Evolutionary conservation across 106 monocot species (phyloP).

Genomic region (Allium cepa): DNA sequence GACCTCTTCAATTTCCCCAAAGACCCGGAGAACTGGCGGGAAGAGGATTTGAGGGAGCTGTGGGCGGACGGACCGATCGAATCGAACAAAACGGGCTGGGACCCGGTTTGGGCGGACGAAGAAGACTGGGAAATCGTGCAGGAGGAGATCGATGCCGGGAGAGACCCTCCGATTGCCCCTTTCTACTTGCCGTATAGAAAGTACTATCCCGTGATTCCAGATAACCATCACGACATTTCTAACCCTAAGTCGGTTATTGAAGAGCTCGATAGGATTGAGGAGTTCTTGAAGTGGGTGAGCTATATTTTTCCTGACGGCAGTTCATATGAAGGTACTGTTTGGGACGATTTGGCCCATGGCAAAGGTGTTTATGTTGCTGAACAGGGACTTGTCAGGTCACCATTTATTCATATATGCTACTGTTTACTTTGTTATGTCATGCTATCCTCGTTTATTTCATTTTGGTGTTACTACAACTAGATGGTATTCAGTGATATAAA

Average conservation of each 20-base stretch:
- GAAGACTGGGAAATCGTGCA: conserved; percentile 57
- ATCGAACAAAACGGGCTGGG: conserved; percentile 58
- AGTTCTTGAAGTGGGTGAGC: conserved; percentile 82
- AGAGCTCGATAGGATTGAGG: conserved; percentile 83
- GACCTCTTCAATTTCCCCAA: conserved; percentile 73
- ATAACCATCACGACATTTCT: conserved; percentile 66
- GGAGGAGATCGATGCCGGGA: conserved; percentile 28
- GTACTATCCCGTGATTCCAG: conserved; percentile 56
- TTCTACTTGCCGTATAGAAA: conserved; percentile 69
- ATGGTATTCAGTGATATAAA: too few species aligned
- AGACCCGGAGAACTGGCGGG: conserved; percentile 70
- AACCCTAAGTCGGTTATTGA: conserved; percentile 69
- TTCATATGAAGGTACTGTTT: conserved; percentile 85
- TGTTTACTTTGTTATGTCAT: too few species aligned
- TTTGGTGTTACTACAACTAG: too few species aligned
- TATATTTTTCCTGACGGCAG: conserved; percentile 60
- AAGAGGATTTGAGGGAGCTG: conserved; percentile 65
- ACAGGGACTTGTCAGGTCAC: conserved; percentile 62
- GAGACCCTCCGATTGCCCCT: conserved; percentile 51
- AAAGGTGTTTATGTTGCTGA: conserved; percentile 82
- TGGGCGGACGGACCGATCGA: conserved; percentile 69
- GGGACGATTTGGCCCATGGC: conserved; percentile 86
- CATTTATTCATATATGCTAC: too few species aligned
- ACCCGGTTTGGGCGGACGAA: conserved; percentile 56
- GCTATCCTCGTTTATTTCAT: too few species aligned